These are phyloP conservation scores for Davidsoniella neocaledoniae DNA, from an alignment of 2,329 filamentous ascomycete genomes.

Conservation along the genomic window DNA sequence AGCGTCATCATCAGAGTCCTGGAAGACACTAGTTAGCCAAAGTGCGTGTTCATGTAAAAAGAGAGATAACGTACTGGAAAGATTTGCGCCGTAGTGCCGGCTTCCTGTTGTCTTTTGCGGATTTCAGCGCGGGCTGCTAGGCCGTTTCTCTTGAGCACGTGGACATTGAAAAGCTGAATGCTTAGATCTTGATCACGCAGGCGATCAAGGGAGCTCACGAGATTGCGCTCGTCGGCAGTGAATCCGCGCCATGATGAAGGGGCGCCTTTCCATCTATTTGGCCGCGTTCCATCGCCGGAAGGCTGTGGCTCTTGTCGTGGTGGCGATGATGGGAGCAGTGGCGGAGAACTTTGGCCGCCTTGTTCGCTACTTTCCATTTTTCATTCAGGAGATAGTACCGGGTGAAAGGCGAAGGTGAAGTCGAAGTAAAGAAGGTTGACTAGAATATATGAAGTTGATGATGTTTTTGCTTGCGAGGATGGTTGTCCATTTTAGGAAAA, in stretches of 20 bases:
- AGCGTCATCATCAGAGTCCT: conserved; percentile 8
- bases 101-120: conserved; percentile 16
- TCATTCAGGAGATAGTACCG: too few species aligned
- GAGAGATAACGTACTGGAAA: not conserved
- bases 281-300: conserved; percentile 23
- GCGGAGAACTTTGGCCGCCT: not conserved
- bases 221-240: conserved; percentile 44
- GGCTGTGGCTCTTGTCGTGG: not conserved
- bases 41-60: not conserved
- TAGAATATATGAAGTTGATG: not conserved
- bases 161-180: conserved; percentile 64
- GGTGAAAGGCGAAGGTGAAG: too few species aligned
- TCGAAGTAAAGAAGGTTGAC: too few species aligned
- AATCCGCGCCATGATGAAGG: conserved; percentile 48
- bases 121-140: conserved; percentile 8
- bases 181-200: conserved; percentile 49
- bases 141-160: conserved; percentile 38
- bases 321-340: not conserved
- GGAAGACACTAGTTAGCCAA: not conserved
- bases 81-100: conserved; percentile 1
- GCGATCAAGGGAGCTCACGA: conserved; percentile 46
- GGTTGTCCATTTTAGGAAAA: not conserved
- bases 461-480: not conserved
- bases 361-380: not conserved
- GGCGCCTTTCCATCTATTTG: conserved; percentile 57